Base-by-base conservation (phyloP, 2,329 filamentous ascomycete species). In the Colletotrichum sp. region DNA sequence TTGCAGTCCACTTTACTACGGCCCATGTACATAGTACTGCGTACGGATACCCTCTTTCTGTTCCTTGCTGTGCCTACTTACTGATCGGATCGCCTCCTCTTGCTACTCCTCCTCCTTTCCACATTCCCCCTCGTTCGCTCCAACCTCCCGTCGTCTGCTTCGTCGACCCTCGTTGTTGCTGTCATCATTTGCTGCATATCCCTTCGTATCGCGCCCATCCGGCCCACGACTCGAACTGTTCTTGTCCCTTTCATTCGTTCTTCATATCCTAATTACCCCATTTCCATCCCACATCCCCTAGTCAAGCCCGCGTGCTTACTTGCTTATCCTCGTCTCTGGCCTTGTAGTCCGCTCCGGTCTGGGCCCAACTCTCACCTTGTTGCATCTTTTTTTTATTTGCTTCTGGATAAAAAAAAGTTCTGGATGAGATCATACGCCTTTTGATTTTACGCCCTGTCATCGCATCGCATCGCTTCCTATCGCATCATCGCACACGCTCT, bases 371-470 rank as follows among this genome's bases (percentile, higher is more conserved):
- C 70, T 73, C 65, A 39, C 28, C 60, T 63, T 28, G 36, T 52
- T 26, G 71, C 62, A 66, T 74, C 75, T 65, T 28, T 60, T 62
- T 62, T 32, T 69, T 73, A 64, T 67, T 67, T 77, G 44, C 71
- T 24, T 67, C 60, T 63, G 75, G 74, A n/a, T 63, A 63, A 69
- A 69, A 71, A 71, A 73, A 76, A 71, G 72, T 75, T 77, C 44
- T 75, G 75, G 63, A 77, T 68, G 72, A 77, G 74, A 76, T 76
- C 71, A 71, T 75, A 71, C 72, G 52, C 36, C 71, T 75, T 67
- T 30, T 66, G 71, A 39, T 67, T 77, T 69, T 26, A 71, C 66
- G 71, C 55, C 52, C 63, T 71, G 34, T 30, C 49, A 44, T 57
- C 52, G 16, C 26, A 34, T 21, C n/a, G 62, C 18, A 10, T 32